Percentiles rank a stretch among this genome's conserved stretches.
These are phyloP conservation scores for Phytophthora pluvialis DNA, from an alignment of 352 stramenopile genomes.

Conservation along the genomic window DNA sequence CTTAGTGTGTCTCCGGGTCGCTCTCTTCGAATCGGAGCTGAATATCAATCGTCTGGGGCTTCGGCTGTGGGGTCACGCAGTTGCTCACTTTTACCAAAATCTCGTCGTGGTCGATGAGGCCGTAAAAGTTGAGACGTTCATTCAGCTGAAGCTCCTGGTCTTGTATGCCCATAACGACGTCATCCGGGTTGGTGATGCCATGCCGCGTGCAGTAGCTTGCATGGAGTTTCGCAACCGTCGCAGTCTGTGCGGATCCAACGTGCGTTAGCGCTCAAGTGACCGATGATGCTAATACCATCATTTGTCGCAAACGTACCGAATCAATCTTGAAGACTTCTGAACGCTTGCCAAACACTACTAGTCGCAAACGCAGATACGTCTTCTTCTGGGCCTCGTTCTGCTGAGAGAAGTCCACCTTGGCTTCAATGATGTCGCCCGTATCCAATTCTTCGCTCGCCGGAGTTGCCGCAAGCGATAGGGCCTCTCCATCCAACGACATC, in stretches of 20 bases:
- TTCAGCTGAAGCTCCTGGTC: slow-evolving; percentile 47
- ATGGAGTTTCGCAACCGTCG: slow-evolving; percentile 66
- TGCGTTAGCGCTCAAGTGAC: not conserved
- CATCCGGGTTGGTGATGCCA: slow-evolving; percentile 46
- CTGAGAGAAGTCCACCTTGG: slow-evolving; percentile 75
- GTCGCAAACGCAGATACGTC: slow-evolving; percentile 55
- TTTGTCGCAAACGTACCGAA: slow-evolving; percentile 38
- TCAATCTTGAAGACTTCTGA: slow-evolving; percentile 79
- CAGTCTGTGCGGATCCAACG: slow-evolving; percentile 29
- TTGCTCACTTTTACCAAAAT: slow-evolving; percentile 61
- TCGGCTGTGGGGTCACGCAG: slow-evolving; percentile 29
- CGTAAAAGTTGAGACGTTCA: slow-evolving; percentile 57
- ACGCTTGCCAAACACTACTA: slow-evolving; percentile 59
- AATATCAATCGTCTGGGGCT: slow-evolving; percentile 38
- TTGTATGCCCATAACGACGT: slow-evolving; percentile 62
- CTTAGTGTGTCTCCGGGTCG: slow-evolving; percentile 34
- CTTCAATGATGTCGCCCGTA: slow-evolving; percentile 69
- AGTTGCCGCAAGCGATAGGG: slow-evolving; percentile 36
- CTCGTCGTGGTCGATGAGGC: slow-evolving; percentile 65
- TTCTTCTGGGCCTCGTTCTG: slow-evolving; percentile 57
- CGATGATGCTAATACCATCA: not conserved
- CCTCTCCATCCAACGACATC: slow-evolving; percentile 67
- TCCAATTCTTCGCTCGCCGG: slow-evolving; percentile 52
- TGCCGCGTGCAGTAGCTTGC: slow-evolving; percentile 71
- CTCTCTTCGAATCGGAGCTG: slow-evolving; percentile 56